Evolutionary conservation across 768 basidiomycete species (phyloP).

Genomic region (Macrolepiota fuliginosa): DNA sequence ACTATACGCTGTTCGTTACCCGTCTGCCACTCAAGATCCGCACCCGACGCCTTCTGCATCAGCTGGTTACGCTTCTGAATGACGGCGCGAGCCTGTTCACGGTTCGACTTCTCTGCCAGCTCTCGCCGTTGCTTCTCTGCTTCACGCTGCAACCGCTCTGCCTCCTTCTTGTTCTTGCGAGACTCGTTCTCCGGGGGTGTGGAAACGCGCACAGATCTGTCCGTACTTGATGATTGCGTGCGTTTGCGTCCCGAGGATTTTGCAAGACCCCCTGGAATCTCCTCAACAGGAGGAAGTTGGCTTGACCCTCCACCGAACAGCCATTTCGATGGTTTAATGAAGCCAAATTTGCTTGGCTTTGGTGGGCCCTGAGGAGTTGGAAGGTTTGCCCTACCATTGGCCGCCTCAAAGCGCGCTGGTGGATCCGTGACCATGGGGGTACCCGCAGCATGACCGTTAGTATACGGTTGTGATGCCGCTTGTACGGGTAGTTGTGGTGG

Average conservation of each 20-base stretch:
- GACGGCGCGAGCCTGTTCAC: slow-evolving; percentile 89
- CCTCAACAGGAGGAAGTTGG: slow-evolving; percentile 72
- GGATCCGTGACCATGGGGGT: slow-evolving; percentile 54
- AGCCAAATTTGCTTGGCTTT: slow-evolving; percentile 59
- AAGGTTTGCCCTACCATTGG: slow-evolving; percentile 33
- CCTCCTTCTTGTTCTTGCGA: slow-evolving; percentile 77
- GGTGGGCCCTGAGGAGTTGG: slow-evolving; percentile 32
- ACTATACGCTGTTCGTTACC: slow-evolving; percentile 44
- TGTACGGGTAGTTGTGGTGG: slow-evolving; percentile 33
- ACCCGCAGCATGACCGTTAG: slow-evolving; percentile 46
- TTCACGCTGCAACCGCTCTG: slow-evolving; percentile 72
- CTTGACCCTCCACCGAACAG: slow-evolving; percentile 79
- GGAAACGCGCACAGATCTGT: slow-evolving; percentile 62
- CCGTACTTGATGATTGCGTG: slow-evolving; percentile 73
- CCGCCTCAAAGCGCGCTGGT: slow-evolving; percentile 37
- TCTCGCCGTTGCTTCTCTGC: slow-evolving; percentile 84
- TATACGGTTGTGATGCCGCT: slow-evolving; percentile 32
- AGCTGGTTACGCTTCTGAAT: slow-evolving; percentile 86
- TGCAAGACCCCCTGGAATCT: slow-evolving; percentile 41
- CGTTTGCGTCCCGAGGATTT: slow-evolving; percentile 69
- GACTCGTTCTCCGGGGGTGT: slow-evolving; percentile 41
- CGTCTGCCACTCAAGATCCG: slow-evolving; percentile 64
- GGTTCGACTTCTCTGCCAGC: slow-evolving; percentile 67
- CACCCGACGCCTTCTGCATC: slow-evolving; percentile 52
- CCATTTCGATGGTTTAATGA: slow-evolving; percentile 69